phyloP scores from a whole-genome alignment of 164 flowering plant genomes.

The Piper betle region DNA sequence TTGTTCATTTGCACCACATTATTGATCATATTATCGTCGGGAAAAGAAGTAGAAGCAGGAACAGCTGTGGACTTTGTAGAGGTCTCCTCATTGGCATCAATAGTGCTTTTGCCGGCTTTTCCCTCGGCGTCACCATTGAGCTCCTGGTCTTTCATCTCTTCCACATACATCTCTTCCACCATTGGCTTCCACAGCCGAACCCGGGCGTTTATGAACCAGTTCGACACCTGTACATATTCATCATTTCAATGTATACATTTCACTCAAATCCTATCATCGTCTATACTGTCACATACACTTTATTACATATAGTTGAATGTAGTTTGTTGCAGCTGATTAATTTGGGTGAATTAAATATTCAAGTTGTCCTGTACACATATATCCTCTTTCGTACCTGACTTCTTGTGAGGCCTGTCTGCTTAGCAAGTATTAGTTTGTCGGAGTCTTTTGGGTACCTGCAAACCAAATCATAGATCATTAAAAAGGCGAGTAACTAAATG shows the following conservation, averaged over 20 bases:
- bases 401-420: constrained; percentile 89
- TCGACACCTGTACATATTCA: constrained; percentile 52
- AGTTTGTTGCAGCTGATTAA: neutral
- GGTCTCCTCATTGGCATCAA: constrained; percentile 36
- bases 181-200: constrained; percentile 99
- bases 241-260: too few relatives aligned
- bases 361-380: too few relatives aligned
- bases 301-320: neutral
- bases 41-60: constrained; percentile 16
- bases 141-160: constrained; percentile 72
- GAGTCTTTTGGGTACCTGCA: constrained; percentile 94
- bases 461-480: constrained; percentile 1
- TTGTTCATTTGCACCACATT: constrained; percentile 21
- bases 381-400: constrained; percentile 52
- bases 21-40: constrained; percentile 9
- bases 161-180: constrained; percentile 97
- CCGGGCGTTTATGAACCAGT: constrained; percentile 98
- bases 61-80: constrained; percentile 23
- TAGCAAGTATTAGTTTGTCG: constrained; percentile 86
- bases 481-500: too few relatives aligned
- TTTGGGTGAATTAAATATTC: too few relatives aligned
- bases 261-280: constrained; percentile 3
- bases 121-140: constrained; percentile 41
- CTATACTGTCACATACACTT: neutral
- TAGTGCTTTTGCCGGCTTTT: constrained; percentile 26